Percentiles rank a stretch among this genome's conserved stretches.
Conservation (phyloP, 495 filamentous ascomycete species). For the Lophiotrema nucula region DNA sequence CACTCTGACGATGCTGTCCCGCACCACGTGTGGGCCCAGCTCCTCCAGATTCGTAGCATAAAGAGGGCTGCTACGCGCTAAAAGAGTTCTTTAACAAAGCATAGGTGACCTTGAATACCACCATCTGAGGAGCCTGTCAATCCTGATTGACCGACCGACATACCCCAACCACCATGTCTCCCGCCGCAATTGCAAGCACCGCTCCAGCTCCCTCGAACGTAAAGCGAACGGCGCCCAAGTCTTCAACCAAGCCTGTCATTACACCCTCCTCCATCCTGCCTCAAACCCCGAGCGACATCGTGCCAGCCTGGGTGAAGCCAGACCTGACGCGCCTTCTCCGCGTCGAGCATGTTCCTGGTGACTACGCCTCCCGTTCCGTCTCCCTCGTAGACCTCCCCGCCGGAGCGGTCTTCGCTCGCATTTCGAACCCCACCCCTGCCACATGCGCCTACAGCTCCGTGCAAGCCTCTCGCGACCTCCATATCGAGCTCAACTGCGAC, state of each 20-base stretch:
- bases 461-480: constrained; percentile 58
- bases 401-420: constrained; percentile 61
- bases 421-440: constrained; percentile 47
- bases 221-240: constrained; percentile 1
- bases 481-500: constrained; percentile 74
- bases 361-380: constrained; percentile 61
- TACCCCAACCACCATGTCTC: constrained; percentile 25
- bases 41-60: too few relatives aligned
- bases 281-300: neutral
- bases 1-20: neutral
- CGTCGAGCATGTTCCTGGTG: constrained; percentile 41
- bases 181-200: constrained; percentile 22
- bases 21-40: too few relatives aligned
- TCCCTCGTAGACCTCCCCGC: constrained; percentile 62
- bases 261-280: constrained; percentile 15
- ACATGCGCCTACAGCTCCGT: constrained; percentile 64
- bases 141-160: too few relatives aligned
- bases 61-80: too few relatives aligned
- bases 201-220: constrained; percentile 1
- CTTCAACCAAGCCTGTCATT: constrained; percentile 18
- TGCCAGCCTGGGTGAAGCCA: constrained; percentile 38
- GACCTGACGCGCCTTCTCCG: constrained; percentile 52
- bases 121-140: too few relatives aligned
- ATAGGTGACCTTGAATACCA: too few relatives aligned
- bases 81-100: too few relatives aligned